Base-by-base conservation (phyloP, 192 early-diverging fungal species). In the Funneliformis mosseae region DNA sequence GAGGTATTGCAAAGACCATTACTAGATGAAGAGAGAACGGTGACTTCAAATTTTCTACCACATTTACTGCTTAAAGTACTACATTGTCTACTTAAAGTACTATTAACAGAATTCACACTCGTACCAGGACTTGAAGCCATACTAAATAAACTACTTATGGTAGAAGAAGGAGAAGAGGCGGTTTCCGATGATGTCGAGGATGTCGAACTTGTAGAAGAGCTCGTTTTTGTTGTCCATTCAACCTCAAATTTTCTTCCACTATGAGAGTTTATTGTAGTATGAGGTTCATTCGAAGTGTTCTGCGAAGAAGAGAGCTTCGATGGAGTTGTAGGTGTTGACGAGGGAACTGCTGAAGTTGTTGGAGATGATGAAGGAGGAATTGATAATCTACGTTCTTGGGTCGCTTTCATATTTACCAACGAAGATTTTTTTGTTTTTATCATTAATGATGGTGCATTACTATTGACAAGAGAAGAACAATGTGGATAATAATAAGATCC, bases 221-320 rank as follows among this genome's bases (percentile, higher is more conserved):
- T 64, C 12, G 11, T 64, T 8, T 3, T 21, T 10, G 63, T 64
- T 21, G 68, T 41, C 68, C 68, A 70, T 70, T 70, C 68, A 70
- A 70, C 68, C 23, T 70, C 68, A 70, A 70, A 70, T 70, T 70
- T 70, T 70, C 68, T 70, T 41, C 68, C 68, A 41, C 38, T 70
- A 70, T 70, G 68, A 41, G 68, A 70, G n/a, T n/a, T 70, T 41
- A 70, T 70, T 12, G 68, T 70, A 70, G 68, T 70, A 70, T 70
- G 38, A 3, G 68, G 68, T 70, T 70, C 68, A 12, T 64, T 23
- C 3, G n/a, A 33, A 33, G 33, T 33, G 3, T 33, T 25, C 43
- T 70, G 28, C 1, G 18, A 18, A 55, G 3, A 18, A 14, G 12
- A 16, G 12, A 41, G 42, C 42, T 70, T 70, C 9, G 41, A 43